phyloP scores from a whole-genome alignment of 345 rosid genomes.

The Lepidium didymum region DNA sequence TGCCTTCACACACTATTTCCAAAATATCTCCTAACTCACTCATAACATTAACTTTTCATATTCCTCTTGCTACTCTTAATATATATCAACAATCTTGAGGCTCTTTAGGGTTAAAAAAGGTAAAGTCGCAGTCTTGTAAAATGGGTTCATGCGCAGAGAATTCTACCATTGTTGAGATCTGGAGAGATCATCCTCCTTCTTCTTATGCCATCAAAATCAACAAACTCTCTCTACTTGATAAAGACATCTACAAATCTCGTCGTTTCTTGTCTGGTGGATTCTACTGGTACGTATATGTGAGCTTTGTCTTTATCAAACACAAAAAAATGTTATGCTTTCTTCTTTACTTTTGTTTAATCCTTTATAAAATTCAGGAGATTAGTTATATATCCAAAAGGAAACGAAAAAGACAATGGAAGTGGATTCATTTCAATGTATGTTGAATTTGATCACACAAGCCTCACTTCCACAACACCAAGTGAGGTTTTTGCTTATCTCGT shows the following conservation, averaged over 20 bases:
- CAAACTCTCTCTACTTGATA: neutral
- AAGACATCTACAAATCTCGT: neutral
- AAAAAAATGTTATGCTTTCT: neutral
- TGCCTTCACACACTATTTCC: neutral
- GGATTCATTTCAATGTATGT: conserved; percentile 7
- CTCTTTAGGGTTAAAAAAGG: neutral
- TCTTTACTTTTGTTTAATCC: neutral
- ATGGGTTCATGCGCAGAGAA: neutral
- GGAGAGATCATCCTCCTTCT: neutral
- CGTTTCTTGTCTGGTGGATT: neutral
- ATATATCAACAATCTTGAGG: neutral
- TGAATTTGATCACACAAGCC: neutral
- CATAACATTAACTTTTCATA: neutral
- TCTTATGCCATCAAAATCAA: neutral
- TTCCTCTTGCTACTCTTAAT: neutral
- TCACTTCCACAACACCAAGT: neutral
- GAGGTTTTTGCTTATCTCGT: neutral
- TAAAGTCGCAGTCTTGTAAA: neutral
- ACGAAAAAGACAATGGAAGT: neutral
- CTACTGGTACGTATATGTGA: neutral
- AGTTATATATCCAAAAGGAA: conserved; percentile 3
- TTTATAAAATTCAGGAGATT: neutral
- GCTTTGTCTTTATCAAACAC: too few relatives aligned
- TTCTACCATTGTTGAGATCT: neutral
- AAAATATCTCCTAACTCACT: neutral